Evolutionary conservation across 331 rosid genomes (phyloP), one percentile per base, ranked within the genome.

Genomic region (Acacia concinna): DNA sequence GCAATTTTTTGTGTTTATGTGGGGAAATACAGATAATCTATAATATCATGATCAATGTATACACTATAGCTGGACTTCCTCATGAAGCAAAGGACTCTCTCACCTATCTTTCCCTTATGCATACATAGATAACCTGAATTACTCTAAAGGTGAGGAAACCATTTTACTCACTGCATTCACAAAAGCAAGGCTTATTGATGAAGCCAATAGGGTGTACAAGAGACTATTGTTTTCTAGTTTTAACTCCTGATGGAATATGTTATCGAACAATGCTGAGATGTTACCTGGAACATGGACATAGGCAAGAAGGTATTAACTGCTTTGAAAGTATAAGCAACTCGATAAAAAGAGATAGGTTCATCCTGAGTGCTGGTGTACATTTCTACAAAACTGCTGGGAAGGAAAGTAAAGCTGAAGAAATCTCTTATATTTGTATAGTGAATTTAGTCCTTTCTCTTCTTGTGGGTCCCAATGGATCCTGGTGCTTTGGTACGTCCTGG

Each of bases 301-400:
- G 91, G 70, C 88, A 86, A 81, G 90, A 87, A 77, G 94, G 94
- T 41, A 88, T 88, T 78, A 63, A 77, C 54, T 87, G 91, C 75
- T 89, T 87, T 11, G 93, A 92, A 85, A 83, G 86, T 32, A 65
- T 90, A 74, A 70, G 79, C 34, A 81, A 86, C 66, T 84, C 77
- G 72, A 71, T 71, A 62, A 82, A 87, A 82, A 82, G 85, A 25
- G 97, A 94, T 84, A 79, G 81, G 84, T 94, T 89, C 80, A 84
- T 92, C 74, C 63, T 85, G 91, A 94, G 97, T 84, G 93, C 93
- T 40, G 98, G 87, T 41, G 96, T 91, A 81, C 97, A 87, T 78
- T 73, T 91, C 40, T 92, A 91, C 76, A 89, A 59, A 81, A 78
- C 84, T 47, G 87, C 83, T 0, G 94, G 97, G 59, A 86, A 77